Percentiles rank a stretch among this genome's conserved stretches.
phyloP scores from a whole-genome alignment of 116 monocot genomes.

The Posidonia oceanica region DNA sequence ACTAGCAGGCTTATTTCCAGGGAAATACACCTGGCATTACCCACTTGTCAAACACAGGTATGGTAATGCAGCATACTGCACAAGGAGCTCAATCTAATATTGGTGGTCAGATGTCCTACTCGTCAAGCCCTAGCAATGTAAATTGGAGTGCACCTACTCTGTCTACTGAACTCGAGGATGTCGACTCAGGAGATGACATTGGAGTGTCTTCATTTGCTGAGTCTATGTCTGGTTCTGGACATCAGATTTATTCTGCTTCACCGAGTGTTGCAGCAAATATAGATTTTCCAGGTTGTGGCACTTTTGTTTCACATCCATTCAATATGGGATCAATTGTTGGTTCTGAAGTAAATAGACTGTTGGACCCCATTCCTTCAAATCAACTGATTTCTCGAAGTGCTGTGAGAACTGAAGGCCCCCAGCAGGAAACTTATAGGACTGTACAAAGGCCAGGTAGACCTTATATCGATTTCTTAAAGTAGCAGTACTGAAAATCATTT shows the following conservation, averaged over 20 bases:
- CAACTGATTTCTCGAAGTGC: conserved; percentile 1
- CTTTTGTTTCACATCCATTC: conserved; percentile 1
- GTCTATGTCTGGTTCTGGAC: conserved; percentile 11
- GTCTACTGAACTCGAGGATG: conserved; percentile 42
- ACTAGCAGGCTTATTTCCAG: conserved; percentile 20
- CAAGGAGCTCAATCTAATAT: conserved; percentile 19
- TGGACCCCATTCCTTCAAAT: neutral
- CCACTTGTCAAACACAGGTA: conserved; percentile 12
- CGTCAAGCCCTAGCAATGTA: conserved; percentile 18
- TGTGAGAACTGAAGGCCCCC: conserved; percentile 1
- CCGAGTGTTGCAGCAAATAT: conserved; percentile 6
- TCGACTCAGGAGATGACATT: conserved; percentile 30
- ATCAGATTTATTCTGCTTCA: conserved; percentile 11
- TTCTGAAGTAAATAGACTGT: neutral
- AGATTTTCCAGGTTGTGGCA: conserved; percentile 2
- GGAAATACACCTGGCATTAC: conserved; percentile 19
- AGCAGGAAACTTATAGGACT: conserved; percentile 8
- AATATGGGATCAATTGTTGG: neutral
- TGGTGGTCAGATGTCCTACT: conserved; percentile 20
- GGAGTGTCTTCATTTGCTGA: conserved; percentile 14
- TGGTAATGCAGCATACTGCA: neutral
- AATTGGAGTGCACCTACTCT: conserved; percentile 22
- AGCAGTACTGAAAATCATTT: too few species aligned
- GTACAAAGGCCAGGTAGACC: conserved; percentile 22
- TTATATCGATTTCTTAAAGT: neutral